phyloP scores from a whole-genome alignment of 306 rosid genomes.

The Vigna nakashimae region DNA sequence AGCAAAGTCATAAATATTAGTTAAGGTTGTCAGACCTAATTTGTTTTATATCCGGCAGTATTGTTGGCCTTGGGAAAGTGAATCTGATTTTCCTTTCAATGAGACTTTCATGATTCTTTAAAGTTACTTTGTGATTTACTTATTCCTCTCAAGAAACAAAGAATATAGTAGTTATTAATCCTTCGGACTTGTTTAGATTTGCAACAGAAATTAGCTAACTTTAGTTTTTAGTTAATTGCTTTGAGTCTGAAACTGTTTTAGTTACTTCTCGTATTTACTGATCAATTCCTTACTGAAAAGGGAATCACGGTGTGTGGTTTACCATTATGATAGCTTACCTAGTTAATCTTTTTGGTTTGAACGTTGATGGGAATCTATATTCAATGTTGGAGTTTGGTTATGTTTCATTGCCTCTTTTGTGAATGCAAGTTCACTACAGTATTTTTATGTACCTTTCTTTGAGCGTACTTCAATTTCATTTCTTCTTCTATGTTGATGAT shows the following conservation, averaged over 20 bases:
- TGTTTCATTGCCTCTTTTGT: conserved; percentile 38
- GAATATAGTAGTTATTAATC: neutral
- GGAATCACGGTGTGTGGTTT: neutral
- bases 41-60: neutral
- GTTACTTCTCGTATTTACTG: conserved; percentile 3
- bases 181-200: conserved; percentile 8
- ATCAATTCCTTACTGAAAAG: conserved; percentile 12
- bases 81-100: too few species aligned
- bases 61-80: neutral
- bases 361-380: conserved; percentile 25
- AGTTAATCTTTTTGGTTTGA: conserved; percentile 27
- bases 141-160: neutral
- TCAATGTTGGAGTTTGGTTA: conserved; percentile 14
- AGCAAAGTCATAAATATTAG: neutral
- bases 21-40: neutral
- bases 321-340: conserved; percentile 30
- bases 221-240: neutral
- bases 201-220: neutral
- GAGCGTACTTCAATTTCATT: conserved; percentile 7
- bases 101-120: neutral
- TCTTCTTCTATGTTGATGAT: conserved; percentile 41
- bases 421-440: conserved; percentile 15
- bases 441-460: conserved; percentile 15
- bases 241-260: neutral
- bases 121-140: neutral